A percentile compares a stretch with the other conserved stretches of the same genome.
Conservation (phyloP, 257 asterid species). For the Fraxinus pennsylvanica region DNA sequence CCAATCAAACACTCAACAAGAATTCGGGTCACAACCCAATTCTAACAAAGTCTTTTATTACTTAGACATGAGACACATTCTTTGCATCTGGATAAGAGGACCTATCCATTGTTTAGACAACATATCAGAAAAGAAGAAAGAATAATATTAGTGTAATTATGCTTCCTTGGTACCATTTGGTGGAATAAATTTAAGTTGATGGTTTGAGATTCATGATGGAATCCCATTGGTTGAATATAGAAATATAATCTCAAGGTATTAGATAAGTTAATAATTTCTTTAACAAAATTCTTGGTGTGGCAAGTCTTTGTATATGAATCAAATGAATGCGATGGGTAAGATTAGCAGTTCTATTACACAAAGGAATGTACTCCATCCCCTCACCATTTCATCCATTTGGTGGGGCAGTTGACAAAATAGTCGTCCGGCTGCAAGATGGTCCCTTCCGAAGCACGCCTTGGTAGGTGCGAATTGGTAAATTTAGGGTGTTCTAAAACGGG, state of each 20-base stretch:
- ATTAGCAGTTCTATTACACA: conserved; percentile 56
- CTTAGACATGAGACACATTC: too few species aligned
- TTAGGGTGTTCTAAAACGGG: too few species aligned
- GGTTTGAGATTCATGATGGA: not conserved
- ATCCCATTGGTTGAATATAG: conserved; percentile 23
- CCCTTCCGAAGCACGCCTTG: too few species aligned
- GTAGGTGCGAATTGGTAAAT: too few species aligned
- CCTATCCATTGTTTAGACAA: too few species aligned
- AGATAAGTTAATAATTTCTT: conserved; percentile 12
- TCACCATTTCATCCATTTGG: conserved; percentile 48
- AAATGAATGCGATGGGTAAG: conserved; percentile 84
- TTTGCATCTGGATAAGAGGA: too few species aligned
- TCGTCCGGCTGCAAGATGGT: too few species aligned
- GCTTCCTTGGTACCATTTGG: conserved; percentile 5
- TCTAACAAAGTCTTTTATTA: too few species aligned
- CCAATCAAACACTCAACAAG: too few species aligned
- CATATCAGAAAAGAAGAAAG: too few species aligned
- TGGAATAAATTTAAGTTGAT: conserved; percentile 19
- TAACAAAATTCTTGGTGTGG: conserved; percentile 16
- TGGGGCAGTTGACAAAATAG: too few species aligned
- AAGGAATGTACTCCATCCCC: conserved; percentile 19
- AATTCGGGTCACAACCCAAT: too few species aligned
- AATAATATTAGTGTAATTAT: not conserved
- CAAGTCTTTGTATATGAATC: conserved; percentile 25
- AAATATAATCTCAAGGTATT: not conserved